These are phyloP conservation scores for Trametes versicolor DNA, from an alignment of 1,284 basidiomycete genomes.

Conservation along the genomic window DNA sequence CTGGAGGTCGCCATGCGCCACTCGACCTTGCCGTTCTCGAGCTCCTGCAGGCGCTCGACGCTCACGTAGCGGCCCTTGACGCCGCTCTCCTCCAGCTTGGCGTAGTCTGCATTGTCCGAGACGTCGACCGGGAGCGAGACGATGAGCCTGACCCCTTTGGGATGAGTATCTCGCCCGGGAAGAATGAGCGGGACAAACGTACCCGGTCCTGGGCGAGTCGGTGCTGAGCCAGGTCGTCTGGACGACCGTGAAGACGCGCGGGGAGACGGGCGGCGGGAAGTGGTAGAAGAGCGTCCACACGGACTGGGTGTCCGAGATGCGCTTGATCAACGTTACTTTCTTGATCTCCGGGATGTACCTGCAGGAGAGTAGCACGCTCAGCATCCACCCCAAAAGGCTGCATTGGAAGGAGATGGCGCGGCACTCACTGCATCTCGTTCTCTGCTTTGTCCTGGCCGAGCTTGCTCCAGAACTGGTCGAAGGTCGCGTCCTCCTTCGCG, in stretches of 20 bases:
- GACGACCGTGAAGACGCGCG: conserved; percentile 79
- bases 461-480: conserved; percentile 77
- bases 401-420: too few species aligned
- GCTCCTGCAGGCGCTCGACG: conserved; percentile 71
- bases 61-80: conserved; percentile 75
- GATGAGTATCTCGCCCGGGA: not conserved
- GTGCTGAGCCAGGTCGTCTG: conserved; percentile 66
- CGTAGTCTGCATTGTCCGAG: conserved; percentile 62
- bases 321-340: conserved; percentile 69
- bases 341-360: conserved; percentile 75
- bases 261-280: conserved; percentile 73
- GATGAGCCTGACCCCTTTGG: conserved; percentile 56
- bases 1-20: conserved; percentile 87
- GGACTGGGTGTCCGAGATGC: conserved; percentile 66
- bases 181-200: conserved; percentile 17
- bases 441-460: conserved; percentile 70
- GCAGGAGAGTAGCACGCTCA: conserved; percentile 5
- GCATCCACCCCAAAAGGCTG: not conserved
- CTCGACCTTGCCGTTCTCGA: conserved; percentile 71
- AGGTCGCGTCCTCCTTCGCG: conserved; percentile 67
- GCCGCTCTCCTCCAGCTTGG: conserved; percentile 71
- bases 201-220: conserved; percentile 65
- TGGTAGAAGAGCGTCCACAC: conserved; percentile 81
- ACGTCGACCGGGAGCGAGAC: conserved; percentile 80
- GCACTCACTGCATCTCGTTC: conserved; percentile 72